A percentile compares a stretch with the other conserved stretches of the same genome.
These are phyloP conservation scores for Xylariaceae sp. DNA, from an alignment of 2,329 filamentous ascomycete genomes.

Conservation along the genomic window DNA sequence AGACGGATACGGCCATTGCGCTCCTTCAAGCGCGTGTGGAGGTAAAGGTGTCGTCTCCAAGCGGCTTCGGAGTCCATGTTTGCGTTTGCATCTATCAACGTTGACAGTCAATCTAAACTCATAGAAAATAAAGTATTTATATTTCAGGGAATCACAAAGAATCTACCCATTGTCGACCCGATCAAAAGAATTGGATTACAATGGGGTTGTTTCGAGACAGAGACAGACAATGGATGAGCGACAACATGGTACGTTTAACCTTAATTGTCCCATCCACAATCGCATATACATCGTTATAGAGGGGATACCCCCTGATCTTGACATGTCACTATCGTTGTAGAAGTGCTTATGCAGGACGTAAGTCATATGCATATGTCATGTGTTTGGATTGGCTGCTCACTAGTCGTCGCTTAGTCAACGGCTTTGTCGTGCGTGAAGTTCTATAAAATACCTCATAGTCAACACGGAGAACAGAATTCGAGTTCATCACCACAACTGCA, in stretches of 20 bases:
- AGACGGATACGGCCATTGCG: constrained; percentile 23
- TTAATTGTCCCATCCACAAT: background rate
- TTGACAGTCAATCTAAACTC: background rate
- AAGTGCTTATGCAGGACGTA: background rate
- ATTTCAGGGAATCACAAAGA: background rate
- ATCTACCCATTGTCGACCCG: background rate
- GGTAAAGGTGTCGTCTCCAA: constrained; percentile 25
- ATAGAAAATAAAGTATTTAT: too few species aligned
- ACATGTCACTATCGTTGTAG: background rate
- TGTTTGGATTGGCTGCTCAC: too few species aligned
- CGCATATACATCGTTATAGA: background rate
- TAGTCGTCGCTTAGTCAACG: too few species aligned
- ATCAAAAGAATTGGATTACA: background rate
- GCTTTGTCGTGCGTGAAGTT: too few species aligned
- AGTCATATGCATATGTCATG: too few species aligned
- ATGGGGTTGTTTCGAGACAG: background rate
- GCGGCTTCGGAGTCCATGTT: constrained; percentile 1
- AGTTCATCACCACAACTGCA: too few species aligned
- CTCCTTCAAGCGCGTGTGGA: constrained; percentile 22
- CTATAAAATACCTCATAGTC: too few species aligned
- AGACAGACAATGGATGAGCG: too few species aligned
- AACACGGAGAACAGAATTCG: too few species aligned
- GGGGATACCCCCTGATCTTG: background rate
- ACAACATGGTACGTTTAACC: background rate
- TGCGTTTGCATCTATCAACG: background rate